phyloP scores from a whole-genome alignment of 78 protist genomes.

The Dictyostelium citrinum region DNA sequence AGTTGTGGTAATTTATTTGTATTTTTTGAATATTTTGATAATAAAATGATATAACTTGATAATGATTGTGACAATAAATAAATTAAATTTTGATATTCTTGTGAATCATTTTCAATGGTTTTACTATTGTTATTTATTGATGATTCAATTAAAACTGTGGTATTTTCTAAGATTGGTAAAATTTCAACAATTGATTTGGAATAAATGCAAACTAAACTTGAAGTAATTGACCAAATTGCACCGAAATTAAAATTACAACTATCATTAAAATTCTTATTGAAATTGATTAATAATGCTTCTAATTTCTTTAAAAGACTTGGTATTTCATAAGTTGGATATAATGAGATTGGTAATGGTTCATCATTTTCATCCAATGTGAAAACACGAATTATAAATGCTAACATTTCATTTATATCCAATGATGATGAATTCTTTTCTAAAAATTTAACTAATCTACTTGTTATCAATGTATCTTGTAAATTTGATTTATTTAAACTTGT shows the following conservation, averaged over 20 bases:
- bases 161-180: background rate
- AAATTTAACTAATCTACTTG: conserved; percentile 23
- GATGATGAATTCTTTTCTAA: conserved; percentile 10
- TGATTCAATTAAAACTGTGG: background rate
- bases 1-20: background rate
- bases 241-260: background rate
- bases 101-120: background rate
- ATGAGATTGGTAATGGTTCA: background rate
- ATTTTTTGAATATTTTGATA: background rate
- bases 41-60: background rate
- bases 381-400: conserved; percentile 21
- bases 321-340: background rate
- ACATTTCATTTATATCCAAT: background rate
- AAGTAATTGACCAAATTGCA: background rate
- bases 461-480: conserved; percentile 1
- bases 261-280: background rate
- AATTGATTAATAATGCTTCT: background rate
- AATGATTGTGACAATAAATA: conserved; percentile 16
- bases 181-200: background rate
- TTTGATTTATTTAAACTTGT: background rate
- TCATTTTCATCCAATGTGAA: conserved; percentile 18
- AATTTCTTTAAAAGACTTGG: conserved; percentile 1
- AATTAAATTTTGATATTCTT: background rate
- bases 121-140: background rate
- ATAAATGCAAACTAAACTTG: background rate